Base-by-base conservation (phyloP, 495 filamentous ascomycete genomes). In the Penicillium coprophilum region DNA sequence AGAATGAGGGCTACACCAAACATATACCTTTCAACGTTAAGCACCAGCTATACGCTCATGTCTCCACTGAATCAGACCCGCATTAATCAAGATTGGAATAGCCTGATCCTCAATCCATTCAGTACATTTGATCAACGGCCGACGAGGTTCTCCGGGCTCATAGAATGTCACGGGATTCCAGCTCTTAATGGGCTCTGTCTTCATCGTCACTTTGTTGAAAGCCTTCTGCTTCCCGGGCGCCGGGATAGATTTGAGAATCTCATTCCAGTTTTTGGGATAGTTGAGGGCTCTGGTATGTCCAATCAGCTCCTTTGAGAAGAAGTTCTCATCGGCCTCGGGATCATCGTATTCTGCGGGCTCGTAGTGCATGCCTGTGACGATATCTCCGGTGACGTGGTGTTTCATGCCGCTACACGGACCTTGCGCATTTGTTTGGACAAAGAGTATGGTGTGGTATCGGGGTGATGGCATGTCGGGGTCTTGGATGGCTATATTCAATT, bases 371-470 rank as follows among this genome's bases (percentile, higher is more conserved):
- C 70, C 69, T 7, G 56, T 51, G 7, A 55, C 55, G 21, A 73
- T 64, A 20, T 73, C 69, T 12, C 70, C 70, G 7, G 55, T 68
- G 36, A 71, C 70, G 40, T 73, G 60, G 51, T 70, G 62, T 9
- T 57, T 59, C 3, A 32, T 57, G 8, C 70, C 70, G 43, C 51
- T 55, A 2, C n/a, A 4, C 1, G 36, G 36, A 24, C 55, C 54
- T 46, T 66, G 49, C 0, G 32, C 23, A 17, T 55, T 50, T 27
- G 69, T 66, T 34, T 64, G 34, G 45, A 73, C 61, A 51, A 73
- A 73, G 39, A 73, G 44, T 15, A 61, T 56, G 17, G 60, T 63
- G 55, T 73, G 69, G 53, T 59, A 70, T 46, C 69, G 30, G 4
- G 55, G 34, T 4, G 46, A 49, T 4, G 50, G 13, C 27, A 63